Conservation (phyloP, 2,329 filamentous ascomycete species). For the Phoma herbarum region DNA sequence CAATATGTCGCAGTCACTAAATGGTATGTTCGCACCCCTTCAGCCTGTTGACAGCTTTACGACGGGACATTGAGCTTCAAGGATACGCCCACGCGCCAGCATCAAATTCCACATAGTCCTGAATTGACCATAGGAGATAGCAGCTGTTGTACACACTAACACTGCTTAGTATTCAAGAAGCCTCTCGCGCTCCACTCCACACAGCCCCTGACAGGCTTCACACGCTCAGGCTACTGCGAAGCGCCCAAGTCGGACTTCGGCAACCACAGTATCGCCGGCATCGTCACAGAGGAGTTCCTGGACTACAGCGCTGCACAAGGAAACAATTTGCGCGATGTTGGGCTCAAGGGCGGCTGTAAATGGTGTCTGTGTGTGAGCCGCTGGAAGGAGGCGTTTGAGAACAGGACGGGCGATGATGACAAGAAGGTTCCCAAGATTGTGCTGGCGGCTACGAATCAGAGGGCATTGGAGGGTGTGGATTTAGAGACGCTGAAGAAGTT, state of each 20-base stretch:
- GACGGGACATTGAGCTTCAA: background rate
- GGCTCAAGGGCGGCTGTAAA: constrained; percentile 66
- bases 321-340: constrained; percentile 65
- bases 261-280: constrained; percentile 67
- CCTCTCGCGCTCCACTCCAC: constrained; percentile 67
- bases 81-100: background rate
- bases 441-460: constrained; percentile 62
- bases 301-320: constrained; percentile 67
- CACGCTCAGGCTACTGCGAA: constrained; percentile 69
- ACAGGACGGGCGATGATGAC: constrained; percentile 58
- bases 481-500: constrained; percentile 62
- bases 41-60: background rate
- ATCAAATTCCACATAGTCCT: background rate
- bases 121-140: background rate
- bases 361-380: constrained; percentile 70
- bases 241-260: constrained; percentile 63
- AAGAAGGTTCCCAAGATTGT: constrained; percentile 60
- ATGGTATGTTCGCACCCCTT: constrained; percentile 11
- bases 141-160: constrained; percentile 2
- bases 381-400: constrained; percentile 69
- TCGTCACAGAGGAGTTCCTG: constrained; percentile 68
- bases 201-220: constrained; percentile 67
- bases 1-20: constrained; percentile 17
- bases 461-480: constrained; percentile 58
- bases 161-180: constrained; percentile 62